These are phyloP conservation scores for Urtica urens DNA, from an alignment of 306 rosid species.

Conservation along the genomic window DNA sequence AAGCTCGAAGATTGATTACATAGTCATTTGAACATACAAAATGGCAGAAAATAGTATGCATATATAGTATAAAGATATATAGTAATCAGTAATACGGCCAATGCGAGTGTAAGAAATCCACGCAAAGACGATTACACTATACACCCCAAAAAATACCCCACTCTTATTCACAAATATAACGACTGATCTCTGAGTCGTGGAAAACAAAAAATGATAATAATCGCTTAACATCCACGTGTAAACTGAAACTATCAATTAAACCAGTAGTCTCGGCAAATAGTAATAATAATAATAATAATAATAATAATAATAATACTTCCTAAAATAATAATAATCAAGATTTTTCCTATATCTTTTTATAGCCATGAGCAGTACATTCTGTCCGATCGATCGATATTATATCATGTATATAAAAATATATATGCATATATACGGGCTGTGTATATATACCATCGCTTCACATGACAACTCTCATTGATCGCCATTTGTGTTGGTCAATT, in stretches of 20 bases:
- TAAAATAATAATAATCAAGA: too few relatives aligned
- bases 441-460: not conserved
- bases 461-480: constrained; percentile 7
- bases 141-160: constrained; percentile 37
- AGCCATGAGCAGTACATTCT: too few relatives aligned
- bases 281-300: too few relatives aligned
- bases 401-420: constrained; percentile 7
- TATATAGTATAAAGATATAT: constrained; percentile 3
- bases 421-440: not conserved
- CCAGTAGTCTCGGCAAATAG: constrained; percentile 9
- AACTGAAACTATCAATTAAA: constrained; percentile 20
- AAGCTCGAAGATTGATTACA: too few relatives aligned
- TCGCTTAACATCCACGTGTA: constrained; percentile 7
- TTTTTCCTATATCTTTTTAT: too few relatives aligned
- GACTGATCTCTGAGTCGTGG: constrained; percentile 1
- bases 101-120: constrained; percentile 26
- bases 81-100: constrained; percentile 17
- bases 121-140: constrained; percentile 46
- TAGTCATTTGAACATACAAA: too few relatives aligned
- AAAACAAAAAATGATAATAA: constrained; percentile 25
- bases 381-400: too few relatives aligned
- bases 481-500: constrained; percentile 19
- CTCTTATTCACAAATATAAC: constrained; percentile 34
- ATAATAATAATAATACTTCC: too few relatives aligned
- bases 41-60: too few relatives aligned